Evolutionary conservation across 306 rosid genomes (phyloP), one percentile per base, ranked within the genome.

Genomic region (Cucumis melo): DNA sequence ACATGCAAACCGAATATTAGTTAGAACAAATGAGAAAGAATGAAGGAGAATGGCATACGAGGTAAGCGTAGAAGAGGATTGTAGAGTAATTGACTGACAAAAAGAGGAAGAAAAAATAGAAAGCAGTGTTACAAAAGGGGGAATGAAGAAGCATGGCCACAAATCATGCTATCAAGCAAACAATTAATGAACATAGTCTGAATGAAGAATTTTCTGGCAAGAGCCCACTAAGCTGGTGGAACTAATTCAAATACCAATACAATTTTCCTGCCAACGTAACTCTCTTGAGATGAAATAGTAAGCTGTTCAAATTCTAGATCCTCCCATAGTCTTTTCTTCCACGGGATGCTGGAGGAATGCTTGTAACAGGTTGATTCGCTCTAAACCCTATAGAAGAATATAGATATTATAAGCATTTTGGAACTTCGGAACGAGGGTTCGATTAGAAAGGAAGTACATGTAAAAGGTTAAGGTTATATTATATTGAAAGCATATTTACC

Each of bases 241-340:
- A 83, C 82, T 73, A 77, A 36, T 54, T 41, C 34, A 75, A 38
- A 38, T 34, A 53, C 74, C 77, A 70, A 83, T 79, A 84, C 89
- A 81, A 83, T 48, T 60, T 78, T 75, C 79, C 66, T 80, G 80
- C 81, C 82, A 78, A 27, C 29, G 29, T 27, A 27, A 74, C 80
- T 77, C 84, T 80, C 75, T 32, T 77, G 76, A 29, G 59, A 72
- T 65, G 78, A 76, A 71, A 68, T 64, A 23, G 29, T 79, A 72
- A 36, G 78, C 72, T 79, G 83, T 75, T 83, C 60, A 85, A 84
- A 75, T 41, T 58, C 87, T 83, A 94, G 85, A 93, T 90, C 85
- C 98, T 86, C 80, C 92, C 94, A 76, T 86, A 87, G 89, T 93
- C 98, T 82, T 94, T 94, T 82, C 96, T 87, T 80, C 87, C 82